These are phyloP conservation scores for Metschnikowia vanudenii DNA, from an alignment of 805 yeast genomes.

Conservation along the genomic window DNA sequence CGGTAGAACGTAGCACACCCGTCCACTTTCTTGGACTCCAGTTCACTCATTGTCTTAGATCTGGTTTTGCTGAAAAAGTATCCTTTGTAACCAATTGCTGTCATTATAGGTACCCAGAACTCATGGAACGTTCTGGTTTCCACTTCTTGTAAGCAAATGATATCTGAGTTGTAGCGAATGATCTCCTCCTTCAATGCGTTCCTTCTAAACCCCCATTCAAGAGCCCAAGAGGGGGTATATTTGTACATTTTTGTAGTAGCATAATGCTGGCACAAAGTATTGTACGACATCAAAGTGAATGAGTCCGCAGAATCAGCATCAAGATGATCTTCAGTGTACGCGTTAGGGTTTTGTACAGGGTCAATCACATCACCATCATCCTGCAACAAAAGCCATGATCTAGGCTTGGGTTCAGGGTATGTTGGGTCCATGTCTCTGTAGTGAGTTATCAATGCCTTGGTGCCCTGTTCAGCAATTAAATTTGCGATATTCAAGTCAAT, in stretches of 20 bases:
- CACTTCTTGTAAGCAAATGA: slow-evolving; percentile 93
- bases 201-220: slow-evolving; percentile 88
- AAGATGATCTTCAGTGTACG: slow-evolving; percentile 29
- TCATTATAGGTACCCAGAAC: slow-evolving; percentile 76
- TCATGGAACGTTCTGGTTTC: slow-evolving; percentile 85
- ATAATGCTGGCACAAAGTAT: slow-evolving; percentile 92
- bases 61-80: slow-evolving; percentile 84
- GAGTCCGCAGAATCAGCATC: slow-evolving; percentile 29
- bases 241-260: slow-evolving; percentile 91
- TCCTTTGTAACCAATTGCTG: slow-evolving; percentile 74
- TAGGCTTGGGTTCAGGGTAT: slow-evolving; percentile 61
- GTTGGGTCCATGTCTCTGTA: slow-evolving; percentile 81
- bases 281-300: slow-evolving; percentile 82
- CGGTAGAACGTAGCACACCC: slow-evolving; percentile 96
- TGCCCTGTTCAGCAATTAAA: slow-evolving; percentile 75
- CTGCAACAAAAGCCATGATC: slow-evolving; percentile 80
- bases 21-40: slow-evolving; percentile 86
- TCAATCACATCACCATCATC: slow-evolving; percentile 67
- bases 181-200: slow-evolving; percentile 74
- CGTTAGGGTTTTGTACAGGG: slow-evolving; percentile 30
- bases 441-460: slow-evolving; percentile 75
- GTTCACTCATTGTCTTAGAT: slow-evolving; percentile 82
- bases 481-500: slow-evolving; percentile 63
- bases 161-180: slow-evolving; percentile 61
- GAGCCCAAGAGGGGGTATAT: slow-evolving; percentile 96